Evolutionary conservation across 305 asterid genomes (phyloP).

Genomic region (Solanum hybrid): DNA sequence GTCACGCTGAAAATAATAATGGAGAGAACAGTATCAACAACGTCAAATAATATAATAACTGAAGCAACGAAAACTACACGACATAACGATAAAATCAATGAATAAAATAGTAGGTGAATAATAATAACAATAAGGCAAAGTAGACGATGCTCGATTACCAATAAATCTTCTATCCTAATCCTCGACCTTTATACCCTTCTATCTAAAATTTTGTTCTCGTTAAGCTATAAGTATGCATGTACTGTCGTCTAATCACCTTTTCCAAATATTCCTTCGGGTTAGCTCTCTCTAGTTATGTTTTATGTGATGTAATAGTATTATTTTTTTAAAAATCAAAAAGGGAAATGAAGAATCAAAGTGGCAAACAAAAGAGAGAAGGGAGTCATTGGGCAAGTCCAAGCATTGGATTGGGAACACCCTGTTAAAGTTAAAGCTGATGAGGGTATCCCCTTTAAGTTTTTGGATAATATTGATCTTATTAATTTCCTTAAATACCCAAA

Average conservation of each 20-base stretch:
- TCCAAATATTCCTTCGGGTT: neutral
- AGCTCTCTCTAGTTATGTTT: neutral
- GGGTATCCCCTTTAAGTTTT: neutral
- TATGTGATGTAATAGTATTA: neutral
- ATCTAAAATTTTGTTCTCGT: neutral
- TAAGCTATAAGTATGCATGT: neutral
- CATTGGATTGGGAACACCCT: neutral
- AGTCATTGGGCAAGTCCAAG: neutral
- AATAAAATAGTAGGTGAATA: neutral
- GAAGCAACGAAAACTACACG: neutral
- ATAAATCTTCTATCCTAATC: neutral
- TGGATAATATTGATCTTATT: neutral
- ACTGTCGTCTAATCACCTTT: neutral
- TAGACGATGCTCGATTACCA: neutral
- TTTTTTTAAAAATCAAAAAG: neutral
- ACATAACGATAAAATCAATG: neutral
- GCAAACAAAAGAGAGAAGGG: neutral
- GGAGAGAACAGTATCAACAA: neutral
- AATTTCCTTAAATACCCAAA: neutral
- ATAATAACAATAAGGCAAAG: neutral
- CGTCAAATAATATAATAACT: neutral
- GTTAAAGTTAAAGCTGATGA: neutral
- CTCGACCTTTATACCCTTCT: neutral
- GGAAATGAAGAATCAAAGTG: neutral
- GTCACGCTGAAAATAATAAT: neutral